phyloP scores from a whole-genome alignment of 1,139 yeast species.

The Trichomonascaceae sp. region DNA sequence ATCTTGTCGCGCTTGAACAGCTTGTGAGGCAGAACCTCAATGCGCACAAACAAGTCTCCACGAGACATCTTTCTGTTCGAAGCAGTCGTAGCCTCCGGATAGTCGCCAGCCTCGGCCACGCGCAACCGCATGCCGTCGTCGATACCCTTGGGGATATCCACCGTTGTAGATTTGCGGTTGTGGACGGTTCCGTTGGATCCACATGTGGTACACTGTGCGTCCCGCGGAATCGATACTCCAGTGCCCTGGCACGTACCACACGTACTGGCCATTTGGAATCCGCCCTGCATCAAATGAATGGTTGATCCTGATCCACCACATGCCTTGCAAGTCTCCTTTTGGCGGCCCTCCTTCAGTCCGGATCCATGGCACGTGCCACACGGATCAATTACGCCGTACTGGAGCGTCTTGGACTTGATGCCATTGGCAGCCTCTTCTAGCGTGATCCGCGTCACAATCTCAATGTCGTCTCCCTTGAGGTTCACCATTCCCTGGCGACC shows the following conservation, averaged over 20 bases:
- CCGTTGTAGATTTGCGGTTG: slow-evolving; percentile 50
- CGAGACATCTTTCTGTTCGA: slow-evolving; percentile 45
- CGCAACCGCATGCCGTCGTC: slow-evolving; percentile 77
- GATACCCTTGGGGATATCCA: slow-evolving; percentile 82
- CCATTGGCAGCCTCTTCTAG: slow-evolving; percentile 74
- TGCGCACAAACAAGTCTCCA: slow-evolving; percentile 80
- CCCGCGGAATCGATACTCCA: slow-evolving; percentile 61
- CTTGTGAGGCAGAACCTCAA: slow-evolving; percentile 64
- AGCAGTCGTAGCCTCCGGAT: slow-evolving; percentile 41
- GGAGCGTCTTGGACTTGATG: slow-evolving; percentile 53
- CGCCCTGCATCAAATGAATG: slow-evolving; percentile 76
- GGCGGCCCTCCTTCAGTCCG: slow-evolving; percentile 69
- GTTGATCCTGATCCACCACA: slow-evolving; percentile 94
- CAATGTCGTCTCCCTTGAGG: slow-evolving; percentile 83
- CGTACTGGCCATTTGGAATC: slow-evolving; percentile 94
- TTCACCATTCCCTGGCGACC: slow-evolving; percentile 39
- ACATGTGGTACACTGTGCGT: slow-evolving; percentile 66
- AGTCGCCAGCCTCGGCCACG: slow-evolving; percentile 82
- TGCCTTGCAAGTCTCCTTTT: slow-evolving; percentile 65
- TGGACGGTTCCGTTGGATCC: slow-evolving; percentile 82
- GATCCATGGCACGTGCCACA: slow-evolving; percentile 75
- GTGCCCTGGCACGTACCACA: slow-evolving; percentile 81
- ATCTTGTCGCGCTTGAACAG: slow-evolving; percentile 48
- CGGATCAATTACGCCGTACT: slow-evolving; percentile 61
- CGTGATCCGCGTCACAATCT: slow-evolving; percentile 56